These are phyloP conservation scores for Hansenula anomala DNA, from an alignment of 1,139 yeast genomes.

Conservation along the genomic window DNA sequence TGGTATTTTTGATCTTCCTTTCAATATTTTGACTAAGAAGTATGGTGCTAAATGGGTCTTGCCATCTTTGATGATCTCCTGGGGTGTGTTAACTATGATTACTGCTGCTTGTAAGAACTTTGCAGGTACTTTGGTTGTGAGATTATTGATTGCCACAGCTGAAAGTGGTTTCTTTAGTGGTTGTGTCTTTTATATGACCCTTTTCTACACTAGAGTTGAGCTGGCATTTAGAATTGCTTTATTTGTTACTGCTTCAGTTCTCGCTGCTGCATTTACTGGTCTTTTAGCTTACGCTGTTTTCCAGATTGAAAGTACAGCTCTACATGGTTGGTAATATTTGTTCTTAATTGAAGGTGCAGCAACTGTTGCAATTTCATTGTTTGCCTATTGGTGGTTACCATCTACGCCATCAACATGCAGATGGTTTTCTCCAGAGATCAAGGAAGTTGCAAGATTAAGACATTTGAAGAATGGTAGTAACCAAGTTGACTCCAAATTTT, in stretches of 20 bases:
- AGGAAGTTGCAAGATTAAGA: slow-evolving; percentile 10
- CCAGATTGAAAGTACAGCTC: slow-evolving; percentile 26
- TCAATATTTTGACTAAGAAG: slow-evolving; percentile 13
- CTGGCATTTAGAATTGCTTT: slow-evolving; percentile 49
- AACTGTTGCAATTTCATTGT: slow-evolving; percentile 41
- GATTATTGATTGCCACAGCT: slow-evolving; percentile 35
- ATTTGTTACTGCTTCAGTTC: slow-evolving; percentile 49
- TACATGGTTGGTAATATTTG: slow-evolving; percentile 50
- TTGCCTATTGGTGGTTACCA: slow-evolving; percentile 9
- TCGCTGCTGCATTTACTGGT: slow-evolving; percentile 56
- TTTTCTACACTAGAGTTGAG: slow-evolving; percentile 44
- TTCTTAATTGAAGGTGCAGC: slow-evolving; percentile 52
- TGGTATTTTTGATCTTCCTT: slow-evolving; percentile 13
- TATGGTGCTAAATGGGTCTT: slow-evolving; percentile 21
- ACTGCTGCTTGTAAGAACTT: slow-evolving; percentile 28
- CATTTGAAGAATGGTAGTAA: slow-evolving; percentile 6
- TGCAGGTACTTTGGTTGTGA: slow-evolving; percentile 32
- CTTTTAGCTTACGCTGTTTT: slow-evolving; percentile 40
- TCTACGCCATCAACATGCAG: slow-evolving; percentile 7
- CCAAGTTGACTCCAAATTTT: slow-evolving; percentile 8
- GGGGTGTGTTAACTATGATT: slow-evolving; percentile 47
- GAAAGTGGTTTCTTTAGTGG: slow-evolving; percentile 49
- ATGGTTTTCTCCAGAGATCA: slow-evolving; percentile 11
- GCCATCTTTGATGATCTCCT: slow-evolving; percentile 39
- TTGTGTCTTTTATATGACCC: slow-evolving; percentile 39